These are phyloP conservation scores for Ensete ventricosum DNA, from an alignment of 176 grass and related monocot genomes.

Conservation along the genomic window DNA sequence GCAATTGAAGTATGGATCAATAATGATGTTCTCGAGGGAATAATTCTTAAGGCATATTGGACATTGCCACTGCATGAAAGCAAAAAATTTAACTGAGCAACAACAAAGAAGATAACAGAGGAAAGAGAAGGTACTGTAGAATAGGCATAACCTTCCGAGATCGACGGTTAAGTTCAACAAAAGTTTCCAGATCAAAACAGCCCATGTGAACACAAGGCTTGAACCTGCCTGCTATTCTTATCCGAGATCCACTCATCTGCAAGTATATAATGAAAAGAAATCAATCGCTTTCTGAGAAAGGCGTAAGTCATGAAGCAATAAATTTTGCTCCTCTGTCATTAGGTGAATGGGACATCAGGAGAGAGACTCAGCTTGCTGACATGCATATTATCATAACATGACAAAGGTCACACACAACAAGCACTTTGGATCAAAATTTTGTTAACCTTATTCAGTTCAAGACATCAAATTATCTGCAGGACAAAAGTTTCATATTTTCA, in stretches of 20 bases:
- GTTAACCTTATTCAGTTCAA: too few species aligned
- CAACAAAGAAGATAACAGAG: conserved; percentile 5
- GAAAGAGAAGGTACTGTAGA: conserved; percentile 13
- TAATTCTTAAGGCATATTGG: conserved; percentile 92
- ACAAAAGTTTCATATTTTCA: too few species aligned
- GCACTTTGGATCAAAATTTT: too few species aligned
- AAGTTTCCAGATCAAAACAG: conserved; percentile 96
- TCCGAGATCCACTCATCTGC: conserved; percentile 80
- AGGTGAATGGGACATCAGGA: too few species aligned
- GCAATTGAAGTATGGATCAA: conserved; percentile 93
- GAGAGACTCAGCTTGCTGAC: too few species aligned
- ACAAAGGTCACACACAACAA: too few species aligned
- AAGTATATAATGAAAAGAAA: conserved; percentile 18
- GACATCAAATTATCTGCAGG: too few species aligned
- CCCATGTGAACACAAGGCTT: conserved; percentile 85
- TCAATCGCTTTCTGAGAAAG: conserved; percentile 8
- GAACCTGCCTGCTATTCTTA: conserved; percentile 80
- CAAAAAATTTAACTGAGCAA: not conserved
- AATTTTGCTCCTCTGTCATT: too few species aligned
- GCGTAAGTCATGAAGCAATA: conserved; percentile 10
- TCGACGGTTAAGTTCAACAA: conserved; percentile 67
- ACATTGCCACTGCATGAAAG: conserved; percentile 80
- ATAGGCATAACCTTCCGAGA: conserved; percentile 61
- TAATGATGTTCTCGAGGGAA: conserved; percentile 59
- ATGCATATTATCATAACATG: too few species aligned